A percentile compares a stretch with the other conserved stretches of the same genome.
These are phyloP conservation scores for Raphidocelis subcapitata DNA, from an alignment of 139 green algal species.

Conservation along the genomic window DNA sequence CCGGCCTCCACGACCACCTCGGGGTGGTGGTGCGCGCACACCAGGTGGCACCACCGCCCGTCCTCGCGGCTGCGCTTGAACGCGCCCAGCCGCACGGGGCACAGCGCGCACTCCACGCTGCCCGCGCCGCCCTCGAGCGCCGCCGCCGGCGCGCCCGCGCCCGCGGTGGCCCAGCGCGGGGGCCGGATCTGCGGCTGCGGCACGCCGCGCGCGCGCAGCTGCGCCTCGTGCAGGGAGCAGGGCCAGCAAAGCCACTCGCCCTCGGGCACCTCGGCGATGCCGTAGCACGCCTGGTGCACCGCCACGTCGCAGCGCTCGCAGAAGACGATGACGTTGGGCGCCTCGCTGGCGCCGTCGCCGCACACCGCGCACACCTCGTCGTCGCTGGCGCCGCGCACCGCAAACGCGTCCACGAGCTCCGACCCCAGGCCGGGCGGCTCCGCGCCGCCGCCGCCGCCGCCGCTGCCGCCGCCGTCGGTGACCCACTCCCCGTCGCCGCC, in stretches of 20 bases:
- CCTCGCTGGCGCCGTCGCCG: conserved; percentile 65
- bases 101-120: conserved; percentile 67
- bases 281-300: conserved; percentile 85
- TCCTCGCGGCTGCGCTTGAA: conserved; percentile 68
- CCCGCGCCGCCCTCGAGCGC: conserved; percentile 63
- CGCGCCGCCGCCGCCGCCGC: conserved; percentile 1
- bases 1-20: conserved; percentile 26
- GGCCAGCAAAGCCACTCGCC: conserved; percentile 92
- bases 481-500: neutral
- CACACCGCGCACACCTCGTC: conserved; percentile 89
- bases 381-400: conserved; percentile 51
- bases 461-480: neutral
- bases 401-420: conserved; percentile 3
- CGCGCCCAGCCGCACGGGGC: conserved; percentile 79
- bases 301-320: conserved; percentile 92
- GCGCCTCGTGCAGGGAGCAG: conserved; percentile 74
- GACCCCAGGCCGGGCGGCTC: neutral
- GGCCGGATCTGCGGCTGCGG: conserved; percentile 65
- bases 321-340: conserved; percentile 88
- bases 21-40: conserved; percentile 70
- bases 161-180: conserved; percentile 54
- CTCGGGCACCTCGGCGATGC: conserved; percentile 42
- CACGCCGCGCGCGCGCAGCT: conserved; percentile 41
- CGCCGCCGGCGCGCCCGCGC: neutral
- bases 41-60: conserved; percentile 75